These are phyloP conservation scores for Mortierella sp. DNA, from an alignment of 371 early-diverging fungal genomes.

Conservation along the genomic window DNA sequence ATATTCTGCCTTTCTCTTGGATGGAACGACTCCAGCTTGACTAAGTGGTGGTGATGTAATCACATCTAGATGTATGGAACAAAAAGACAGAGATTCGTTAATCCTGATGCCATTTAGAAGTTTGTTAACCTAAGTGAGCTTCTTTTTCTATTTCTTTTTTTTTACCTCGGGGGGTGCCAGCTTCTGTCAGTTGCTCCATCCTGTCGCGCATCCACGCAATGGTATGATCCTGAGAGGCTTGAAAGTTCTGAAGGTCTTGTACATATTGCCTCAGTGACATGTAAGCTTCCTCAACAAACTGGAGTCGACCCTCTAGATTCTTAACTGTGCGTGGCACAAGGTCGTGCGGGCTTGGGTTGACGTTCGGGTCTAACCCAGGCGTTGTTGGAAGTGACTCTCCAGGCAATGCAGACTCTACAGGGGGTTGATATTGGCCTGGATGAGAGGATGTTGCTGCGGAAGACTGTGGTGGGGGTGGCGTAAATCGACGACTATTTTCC, in stretches of 20 bases:
- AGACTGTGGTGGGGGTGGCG: conserved; percentile 12
- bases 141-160: too few relatives aligned
- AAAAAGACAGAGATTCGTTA: not conserved
- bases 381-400: conserved; percentile 10
- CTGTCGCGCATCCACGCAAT: conserved; percentile 55
- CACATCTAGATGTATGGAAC: conserved; percentile 27
- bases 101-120: not conserved
- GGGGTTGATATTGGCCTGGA: not conserved
- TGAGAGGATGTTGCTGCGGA: not conserved
- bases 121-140: too few relatives aligned
- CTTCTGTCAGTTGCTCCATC: conserved; percentile 38
- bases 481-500: conserved; percentile 22
- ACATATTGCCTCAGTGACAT: conserved; percentile 43
- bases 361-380: conserved; percentile 7
- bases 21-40: conserved; percentile 43
- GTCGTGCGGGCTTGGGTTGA: conserved; percentile 18
- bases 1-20: conserved; percentile 47
- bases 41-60: conserved; percentile 38
- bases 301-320: conserved; percentile 35
- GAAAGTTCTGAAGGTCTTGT: conserved; percentile 42
- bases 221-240: conserved; percentile 40
- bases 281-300: conserved; percentile 50
- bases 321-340: conserved; percentile 29
- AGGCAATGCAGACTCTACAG: conserved; percentile 9
- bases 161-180: conserved; percentile 30